Evolutionary conservation across 768 basidiomycete genomes (phyloP), one percentile per base, ranked within the genome.

Genomic region (Lactarius quietus): DNA sequence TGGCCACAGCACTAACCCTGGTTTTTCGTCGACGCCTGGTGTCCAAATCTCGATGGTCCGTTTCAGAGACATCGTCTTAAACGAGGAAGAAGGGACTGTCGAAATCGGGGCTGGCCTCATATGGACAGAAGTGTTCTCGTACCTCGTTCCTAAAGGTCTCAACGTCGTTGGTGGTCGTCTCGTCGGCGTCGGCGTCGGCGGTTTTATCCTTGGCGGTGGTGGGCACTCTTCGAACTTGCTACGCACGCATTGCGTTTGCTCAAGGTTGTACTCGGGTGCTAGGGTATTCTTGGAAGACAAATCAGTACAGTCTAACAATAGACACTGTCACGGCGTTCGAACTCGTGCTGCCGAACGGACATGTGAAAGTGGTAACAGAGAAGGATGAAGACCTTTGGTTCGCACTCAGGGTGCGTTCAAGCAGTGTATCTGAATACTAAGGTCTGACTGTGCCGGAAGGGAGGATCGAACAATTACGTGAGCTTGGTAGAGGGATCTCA

Each of bases 1-100:
- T 28, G 70, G 70, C 3, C 64, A 70, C 53, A 26, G 57, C 7
- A 26, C 56, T 4, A 69, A 68, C 52, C 59, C n/a, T 5, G 70
- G 70, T 12, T 68, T 71, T 65, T 69, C 67, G 45, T 71, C 70
- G 10, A 71, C 70, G 6, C 36, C 68, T 3, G 70, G 70, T 28
- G 63, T 71, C 23, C 69, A 65, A 20, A 71, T 71, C 33, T 36
- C 68, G 12, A 65, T 70, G 67, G 18, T 62, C 8, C 31, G 43
- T 4, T 70, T 70, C 59, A 59, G 48, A 23, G 52, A 52, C 2
- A 61, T 59, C 38, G 51, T 36, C 18, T 57, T 65, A n/a, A 14
- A 64, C 43, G 55, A 28, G 26, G 15, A 18, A 20, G 59, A n/a
- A 18, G 9, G 43, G 15, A 63, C 67, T 12, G 59, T 59, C 26